phyloP scores from a whole-genome alignment of 2,329 filamentous ascomycete species.

The Dendrostoma leiphaemia region DNA sequence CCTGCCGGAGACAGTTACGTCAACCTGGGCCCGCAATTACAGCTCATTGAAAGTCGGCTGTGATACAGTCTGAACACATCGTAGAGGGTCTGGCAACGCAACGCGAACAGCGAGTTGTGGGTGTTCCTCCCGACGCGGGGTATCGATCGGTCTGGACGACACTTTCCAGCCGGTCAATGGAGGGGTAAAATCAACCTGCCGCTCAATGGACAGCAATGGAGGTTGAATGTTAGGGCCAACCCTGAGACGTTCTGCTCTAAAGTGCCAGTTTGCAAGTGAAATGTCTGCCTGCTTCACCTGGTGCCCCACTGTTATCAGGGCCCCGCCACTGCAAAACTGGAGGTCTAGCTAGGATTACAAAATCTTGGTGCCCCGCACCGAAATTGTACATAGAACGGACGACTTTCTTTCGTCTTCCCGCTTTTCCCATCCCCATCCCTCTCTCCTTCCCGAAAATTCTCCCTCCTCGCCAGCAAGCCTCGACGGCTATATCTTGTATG shows the following conservation, averaged over 20 bases:
- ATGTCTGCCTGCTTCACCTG: not conserved
- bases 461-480: constrained; percentile 18
- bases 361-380: constrained; percentile 16
- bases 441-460: constrained; percentile 15
- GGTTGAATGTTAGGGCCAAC: constrained; percentile 17
- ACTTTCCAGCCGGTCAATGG: not conserved
- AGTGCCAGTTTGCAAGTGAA: constrained; percentile 9
- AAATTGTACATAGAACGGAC: too few relatives aligned
- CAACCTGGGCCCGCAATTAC: too few relatives aligned
- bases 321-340: constrained; percentile 16
- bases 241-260: not conserved
- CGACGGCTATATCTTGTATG: constrained; percentile 20
- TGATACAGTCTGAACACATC: too few relatives aligned
- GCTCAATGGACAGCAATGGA: not conserved
- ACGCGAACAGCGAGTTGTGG: too few relatives aligned
- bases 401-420: constrained; percentile 13
- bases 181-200: too few relatives aligned
- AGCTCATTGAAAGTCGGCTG: too few relatives aligned
- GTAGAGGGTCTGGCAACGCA: too few relatives aligned
- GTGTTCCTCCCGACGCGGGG: too few relatives aligned
- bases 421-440: constrained; percentile 16
- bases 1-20: too few relatives aligned
- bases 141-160: too few relatives aligned
- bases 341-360: constrained; percentile 12
- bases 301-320: not conserved